Evolutionary conservation across 805 yeast genomes (phyloP).

Genomic region (Sugiyamaella qingdaonensis): DNA sequence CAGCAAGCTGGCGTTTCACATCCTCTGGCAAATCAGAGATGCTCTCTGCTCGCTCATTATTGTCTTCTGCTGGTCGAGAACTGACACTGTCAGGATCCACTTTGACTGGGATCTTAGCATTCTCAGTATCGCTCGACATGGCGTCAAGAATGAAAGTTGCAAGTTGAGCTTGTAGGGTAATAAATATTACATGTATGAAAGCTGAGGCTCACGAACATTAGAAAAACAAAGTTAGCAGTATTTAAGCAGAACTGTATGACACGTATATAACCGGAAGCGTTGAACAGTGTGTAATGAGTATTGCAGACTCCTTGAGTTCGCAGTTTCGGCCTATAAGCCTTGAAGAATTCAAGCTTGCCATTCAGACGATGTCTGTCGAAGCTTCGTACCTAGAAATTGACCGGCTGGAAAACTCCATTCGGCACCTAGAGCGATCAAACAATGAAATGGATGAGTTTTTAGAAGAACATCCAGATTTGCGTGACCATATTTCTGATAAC

Average conservation of each 20-base stretch:
- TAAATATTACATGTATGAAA: background rate
- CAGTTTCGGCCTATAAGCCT: constrained; percentile 7
- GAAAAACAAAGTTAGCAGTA: too few species aligned
- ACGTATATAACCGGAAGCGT: too few species aligned
- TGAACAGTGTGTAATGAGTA: too few species aligned
- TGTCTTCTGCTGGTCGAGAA: background rate
- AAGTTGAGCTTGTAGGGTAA: background rate
- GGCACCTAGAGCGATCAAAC: constrained; percentile 30
- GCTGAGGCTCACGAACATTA: background rate
- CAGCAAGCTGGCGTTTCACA: constrained; percentile 12
- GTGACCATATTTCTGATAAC: constrained; percentile 11
- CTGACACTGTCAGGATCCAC: background rate
- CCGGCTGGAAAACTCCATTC: constrained; percentile 28
- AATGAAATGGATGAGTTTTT: constrained; percentile 21
- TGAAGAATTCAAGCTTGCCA: constrained; percentile 17
- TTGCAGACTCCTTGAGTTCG: background rate
- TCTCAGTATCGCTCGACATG: constrained; percentile 3
- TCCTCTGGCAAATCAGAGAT: constrained; percentile 6
- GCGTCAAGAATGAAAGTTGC: background rate
- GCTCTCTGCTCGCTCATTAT: background rate
- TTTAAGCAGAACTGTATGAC: too few species aligned
- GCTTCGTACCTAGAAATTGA: constrained; percentile 19
- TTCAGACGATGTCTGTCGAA: constrained; percentile 12
- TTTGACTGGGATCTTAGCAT: constrained; percentile 1
- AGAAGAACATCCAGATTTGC: constrained; percentile 15